These are phyloP conservation scores for Phialophora expanda DNA, from an alignment of 2,329 filamentous ascomycete species.

Conservation along the genomic window DNA sequence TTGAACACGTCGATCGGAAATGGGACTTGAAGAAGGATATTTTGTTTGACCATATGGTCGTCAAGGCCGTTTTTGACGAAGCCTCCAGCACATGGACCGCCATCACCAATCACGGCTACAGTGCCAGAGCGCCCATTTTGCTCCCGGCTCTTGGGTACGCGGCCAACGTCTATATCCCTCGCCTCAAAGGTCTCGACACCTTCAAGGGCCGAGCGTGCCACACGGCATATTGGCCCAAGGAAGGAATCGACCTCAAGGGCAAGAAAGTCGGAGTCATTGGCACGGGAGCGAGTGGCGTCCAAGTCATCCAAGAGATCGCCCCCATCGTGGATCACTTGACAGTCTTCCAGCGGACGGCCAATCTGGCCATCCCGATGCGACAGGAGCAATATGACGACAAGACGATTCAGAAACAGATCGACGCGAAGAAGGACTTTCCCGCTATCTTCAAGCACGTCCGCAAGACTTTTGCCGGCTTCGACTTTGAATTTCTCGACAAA, in stretches of 20 bases:
- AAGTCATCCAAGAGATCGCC: too few species aligned
- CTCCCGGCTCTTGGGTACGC: slow-evolving; percentile 57
- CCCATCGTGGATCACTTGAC: too few species aligned
- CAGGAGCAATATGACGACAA: too few species aligned
- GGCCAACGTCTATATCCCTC: slow-evolving; percentile 64
- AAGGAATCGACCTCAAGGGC: slow-evolving; percentile 59
- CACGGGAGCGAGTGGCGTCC: slow-evolving; percentile 67
- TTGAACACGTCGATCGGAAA: slow-evolving; percentile 19
- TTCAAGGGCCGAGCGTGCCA: slow-evolving; percentile 66
- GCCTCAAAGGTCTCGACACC: slow-evolving; percentile 62
- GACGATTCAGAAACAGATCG: too few species aligned
- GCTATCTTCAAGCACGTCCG: too few species aligned
- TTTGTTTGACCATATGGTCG: slow-evolving; percentile 43
- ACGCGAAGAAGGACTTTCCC: too few species aligned
- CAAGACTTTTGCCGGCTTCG: too few species aligned
- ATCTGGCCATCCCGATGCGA: too few species aligned
- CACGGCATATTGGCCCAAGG: slow-evolving; percentile 61
- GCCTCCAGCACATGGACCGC: slow-evolving; percentile 50
- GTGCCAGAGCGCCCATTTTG: too few species aligned
- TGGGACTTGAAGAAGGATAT: slow-evolving; percentile 25
- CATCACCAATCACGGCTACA: slow-evolving; percentile 47
- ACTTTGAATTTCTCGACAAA: too few species aligned
- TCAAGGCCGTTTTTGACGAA: slow-evolving; percentile 49
- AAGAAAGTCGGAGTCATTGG: slow-evolving; percentile 68
- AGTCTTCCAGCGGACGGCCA: too few species aligned